Evolutionary conservation across 139 green algal species (phyloP), one percentile per base, ranked within the genome.

Genomic region (Volvox africanus): DNA sequence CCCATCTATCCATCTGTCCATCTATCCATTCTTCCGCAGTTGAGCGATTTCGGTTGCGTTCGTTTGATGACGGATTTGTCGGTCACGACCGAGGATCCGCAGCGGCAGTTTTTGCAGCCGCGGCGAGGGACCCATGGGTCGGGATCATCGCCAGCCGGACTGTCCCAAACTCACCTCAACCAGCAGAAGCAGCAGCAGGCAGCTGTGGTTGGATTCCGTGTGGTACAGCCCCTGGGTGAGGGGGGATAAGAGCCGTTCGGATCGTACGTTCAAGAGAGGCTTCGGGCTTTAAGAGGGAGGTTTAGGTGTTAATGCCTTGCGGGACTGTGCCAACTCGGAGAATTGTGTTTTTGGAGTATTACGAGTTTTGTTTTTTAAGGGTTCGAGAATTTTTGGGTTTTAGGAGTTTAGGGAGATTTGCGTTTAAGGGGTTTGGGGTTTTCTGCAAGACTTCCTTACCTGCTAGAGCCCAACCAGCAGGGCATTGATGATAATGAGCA

Each of bases 11-110:
- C 22, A 28, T 55, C 24, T 12, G 22, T 28, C 24, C 22, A 14
- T 28, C 67, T 28, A 12, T 75, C 22, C 22, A 28, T 55, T 9
- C 65, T 2, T 30, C 17, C 76, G 71, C 68, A 89, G 84, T 44
- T 89, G 84, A 89, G 84, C 37, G 84, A 89, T n/a, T 89, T 89
- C 19, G 84, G 84, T 44, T 89, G 84, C 36, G 84, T 89, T 28
- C 84, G 68, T 13, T 69, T 89, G 21, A 89, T 89, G 84, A 89
- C 84, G 11, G 67, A 81, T 17, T 37, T 81, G 24, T 67, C 84
- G 9, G 26, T 62, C 21, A 79, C 81, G 17, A 16, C 61, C n/a
- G 81, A 78, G 62, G 82, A 88, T 20, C 82, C 36, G 33, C 80
- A 71, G 80, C 80, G 55, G 26, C 78, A 22, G 19, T 33, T 84